Conservation (phyloP, 192 early-diverging fungal genomes). For the Spizellomyces punctatus region DNA sequence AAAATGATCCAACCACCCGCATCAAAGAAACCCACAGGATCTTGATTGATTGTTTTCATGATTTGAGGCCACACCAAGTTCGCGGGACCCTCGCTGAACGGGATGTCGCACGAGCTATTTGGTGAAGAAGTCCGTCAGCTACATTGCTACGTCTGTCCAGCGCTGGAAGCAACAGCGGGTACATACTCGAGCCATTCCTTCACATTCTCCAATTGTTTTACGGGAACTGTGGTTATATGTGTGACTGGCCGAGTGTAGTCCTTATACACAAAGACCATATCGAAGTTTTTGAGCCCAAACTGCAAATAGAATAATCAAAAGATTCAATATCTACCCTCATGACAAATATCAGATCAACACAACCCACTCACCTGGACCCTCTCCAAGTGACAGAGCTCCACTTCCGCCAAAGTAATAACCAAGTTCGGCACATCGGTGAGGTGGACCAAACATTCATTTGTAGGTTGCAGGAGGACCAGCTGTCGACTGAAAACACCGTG, state of each 20-base stretch:
- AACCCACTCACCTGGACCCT: constrained; percentile 69
- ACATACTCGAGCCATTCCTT: constrained; percentile 88
- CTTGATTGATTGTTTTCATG: constrained; percentile 96
- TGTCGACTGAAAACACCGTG: constrained; percentile 90
- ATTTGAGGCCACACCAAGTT: constrained; percentile 95
- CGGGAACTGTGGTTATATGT: constrained; percentile 96
- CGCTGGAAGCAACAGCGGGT: not conserved
- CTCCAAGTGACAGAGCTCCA: constrained; percentile 95
- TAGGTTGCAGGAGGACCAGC: constrained; percentile 92
- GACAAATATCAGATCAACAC: not conserved
- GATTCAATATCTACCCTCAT: not conserved
- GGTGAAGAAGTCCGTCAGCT: not conserved
- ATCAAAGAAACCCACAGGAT: constrained; percentile 91
- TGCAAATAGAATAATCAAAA: constrained; percentile 35
- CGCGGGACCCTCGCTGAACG: constrained; percentile 90
- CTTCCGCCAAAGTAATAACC: constrained; percentile 86
- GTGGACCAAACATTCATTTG: constrained; percentile 94
- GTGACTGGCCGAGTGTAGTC: constrained; percentile 85
- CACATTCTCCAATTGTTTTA: constrained; percentile 86
- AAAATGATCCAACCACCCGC: constrained; percentile 92
- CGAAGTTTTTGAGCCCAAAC: constrained; percentile 98
- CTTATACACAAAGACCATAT: constrained; percentile 97
- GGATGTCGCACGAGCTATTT: constrained; percentile 83
- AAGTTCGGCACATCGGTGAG: constrained; percentile 92
- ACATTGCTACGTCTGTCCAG: not conserved